A percentile compares a stretch with the other conserved stretches of the same genome.
Conservation (phyloP, 164 flowering plant species). For the Aristolochia fimbriata region DNA sequence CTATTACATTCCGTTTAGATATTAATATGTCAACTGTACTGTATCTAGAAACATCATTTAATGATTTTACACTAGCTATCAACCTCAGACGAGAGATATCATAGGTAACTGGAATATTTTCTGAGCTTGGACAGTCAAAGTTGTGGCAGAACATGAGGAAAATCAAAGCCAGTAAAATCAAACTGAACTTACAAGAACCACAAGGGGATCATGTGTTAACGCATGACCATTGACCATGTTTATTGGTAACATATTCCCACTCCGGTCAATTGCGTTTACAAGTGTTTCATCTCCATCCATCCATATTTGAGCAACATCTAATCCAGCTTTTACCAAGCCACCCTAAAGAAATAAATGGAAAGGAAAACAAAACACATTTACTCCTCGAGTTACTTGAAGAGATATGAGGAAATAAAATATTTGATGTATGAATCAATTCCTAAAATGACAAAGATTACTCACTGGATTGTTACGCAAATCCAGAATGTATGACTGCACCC, state of each 20-base stretch:
- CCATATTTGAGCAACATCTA: slow-evolving; percentile 97
- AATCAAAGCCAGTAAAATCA: background rate
- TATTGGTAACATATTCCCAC: slow-evolving; percentile 73
- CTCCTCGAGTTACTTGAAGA: background rate
- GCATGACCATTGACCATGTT: slow-evolving; percentile 86
- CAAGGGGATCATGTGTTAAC: slow-evolving; percentile 87
- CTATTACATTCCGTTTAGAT: too few relatives aligned
- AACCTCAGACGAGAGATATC: too few relatives aligned
- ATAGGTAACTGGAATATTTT: background rate
- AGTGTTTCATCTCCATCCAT: slow-evolving; percentile 96
- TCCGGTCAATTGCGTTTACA: slow-evolving; percentile 84
- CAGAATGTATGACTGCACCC: slow-evolving; percentile 78
- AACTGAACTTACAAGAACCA: slow-evolving; percentile 65
- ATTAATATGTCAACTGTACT: too few relatives aligned
- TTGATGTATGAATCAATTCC: background rate
- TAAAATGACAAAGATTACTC: slow-evolving; percentile 9
- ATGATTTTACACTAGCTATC: too few relatives aligned
- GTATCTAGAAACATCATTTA: too few relatives aligned
- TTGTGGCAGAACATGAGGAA: background rate
- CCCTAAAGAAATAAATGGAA: slow-evolving; percentile 39
- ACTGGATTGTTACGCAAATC: slow-evolving; percentile 94
- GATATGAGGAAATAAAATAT: background rate
- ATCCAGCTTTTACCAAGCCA: slow-evolving; percentile 85
- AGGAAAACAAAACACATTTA: background rate
- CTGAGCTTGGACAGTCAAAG: background rate